These are phyloP conservation scores for Calonectria pseudoturangicola DNA, from an alignment of 2,329 filamentous ascomycete genomes.

Conservation along the genomic window DNA sequence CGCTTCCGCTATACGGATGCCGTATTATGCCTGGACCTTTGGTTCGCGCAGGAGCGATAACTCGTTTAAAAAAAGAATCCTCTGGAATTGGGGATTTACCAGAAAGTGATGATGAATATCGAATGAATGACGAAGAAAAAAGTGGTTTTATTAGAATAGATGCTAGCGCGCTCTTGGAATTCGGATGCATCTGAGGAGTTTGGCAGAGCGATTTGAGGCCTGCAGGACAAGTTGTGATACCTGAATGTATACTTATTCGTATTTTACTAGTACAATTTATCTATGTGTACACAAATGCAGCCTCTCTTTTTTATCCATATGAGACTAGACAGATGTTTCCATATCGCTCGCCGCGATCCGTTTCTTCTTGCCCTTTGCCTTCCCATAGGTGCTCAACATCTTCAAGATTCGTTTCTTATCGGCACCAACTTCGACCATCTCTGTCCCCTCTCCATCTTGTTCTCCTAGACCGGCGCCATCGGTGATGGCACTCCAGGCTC, in stretches of 20 bases:
- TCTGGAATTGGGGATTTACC: not conserved
- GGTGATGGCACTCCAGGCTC: not conserved
- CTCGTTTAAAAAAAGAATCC: too few relatives aligned
- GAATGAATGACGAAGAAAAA: slow-evolving; percentile 4
- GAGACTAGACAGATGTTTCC: slow-evolving; percentile 23
- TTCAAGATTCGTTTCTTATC: slow-evolving; percentile 28
- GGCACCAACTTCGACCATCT: not conserved
- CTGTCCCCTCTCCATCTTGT: not conserved
- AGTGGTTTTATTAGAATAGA: not conserved
- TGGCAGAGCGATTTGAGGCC: not conserved
- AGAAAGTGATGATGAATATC: not conserved
- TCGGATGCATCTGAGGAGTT: slow-evolving; percentile 9
- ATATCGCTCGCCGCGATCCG: slow-evolving; percentile 24
- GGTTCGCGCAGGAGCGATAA: too few relatives aligned
- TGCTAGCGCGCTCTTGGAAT: not conserved
- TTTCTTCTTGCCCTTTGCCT: slow-evolving; percentile 29
- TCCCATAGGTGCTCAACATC: slow-evolving; percentile 35
- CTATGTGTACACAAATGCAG: not conserved
- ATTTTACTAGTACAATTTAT: slow-evolving; percentile 10
- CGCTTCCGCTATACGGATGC: not conserved
- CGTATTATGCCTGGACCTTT: not conserved
- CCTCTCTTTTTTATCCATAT: not conserved
- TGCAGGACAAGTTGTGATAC: not conserved
- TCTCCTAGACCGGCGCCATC: not conserved
- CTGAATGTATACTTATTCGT: slow-evolving; percentile 1